Conservation (phyloP, 805 yeast genomes). For the Saitoella complicata region DNA sequence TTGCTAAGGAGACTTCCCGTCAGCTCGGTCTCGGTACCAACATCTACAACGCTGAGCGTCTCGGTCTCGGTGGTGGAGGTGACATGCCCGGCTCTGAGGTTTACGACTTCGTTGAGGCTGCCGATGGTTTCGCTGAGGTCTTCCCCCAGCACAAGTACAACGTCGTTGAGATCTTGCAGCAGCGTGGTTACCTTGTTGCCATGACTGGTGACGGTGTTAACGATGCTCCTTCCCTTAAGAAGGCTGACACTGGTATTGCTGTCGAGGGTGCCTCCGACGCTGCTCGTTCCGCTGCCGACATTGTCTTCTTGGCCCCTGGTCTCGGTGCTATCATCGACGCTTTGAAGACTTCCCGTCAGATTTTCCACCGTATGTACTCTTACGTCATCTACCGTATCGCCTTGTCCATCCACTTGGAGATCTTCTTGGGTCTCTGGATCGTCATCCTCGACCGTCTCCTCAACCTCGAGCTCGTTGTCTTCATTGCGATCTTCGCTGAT, state of each 20-base stretch:
- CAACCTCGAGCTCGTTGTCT: slow-evolving; percentile 81
- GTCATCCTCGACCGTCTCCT: slow-evolving; percentile 77
- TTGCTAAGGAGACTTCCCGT: slow-evolving; percentile 96
- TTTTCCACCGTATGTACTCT: slow-evolving; percentile 98
- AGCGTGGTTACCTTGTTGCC: slow-evolving; percentile 50
- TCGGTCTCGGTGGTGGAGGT: slow-evolving; percentile 72
- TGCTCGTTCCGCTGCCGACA: slow-evolving; percentile 30
- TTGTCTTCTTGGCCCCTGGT: slow-evolving; percentile 40
- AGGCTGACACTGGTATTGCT: slow-evolving; percentile 85
- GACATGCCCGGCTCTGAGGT: slow-evolving; percentile 50
- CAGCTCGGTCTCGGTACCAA: slow-evolving; percentile 93
- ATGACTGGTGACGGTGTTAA: slow-evolving; percentile 60
- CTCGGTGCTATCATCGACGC: slow-evolving; percentile 46
- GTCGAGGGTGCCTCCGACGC: slow-evolving; percentile 32
- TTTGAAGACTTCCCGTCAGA: slow-evolving; percentile 80
- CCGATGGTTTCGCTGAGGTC: slow-evolving; percentile 81
- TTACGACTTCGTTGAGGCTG: slow-evolving; percentile 61
- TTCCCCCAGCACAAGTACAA: slow-evolving; percentile 55
- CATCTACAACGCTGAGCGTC: slow-evolving; percentile 91
- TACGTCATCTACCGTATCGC: slow-evolving; percentile 98
- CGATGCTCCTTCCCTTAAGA: slow-evolving; percentile 52
- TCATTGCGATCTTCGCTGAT: slow-evolving; percentile 88
- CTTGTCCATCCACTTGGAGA: slow-evolving; percentile 81
- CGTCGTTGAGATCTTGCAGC: slow-evolving; percentile 48
- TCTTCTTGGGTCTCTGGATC: slow-evolving; percentile 92